A percentile compares a stretch with the other conserved stretches of the same genome.
phyloP scores from a whole-genome alignment of 2,329 filamentous ascomycete species.

The Nakataea oryzae region DNA sequence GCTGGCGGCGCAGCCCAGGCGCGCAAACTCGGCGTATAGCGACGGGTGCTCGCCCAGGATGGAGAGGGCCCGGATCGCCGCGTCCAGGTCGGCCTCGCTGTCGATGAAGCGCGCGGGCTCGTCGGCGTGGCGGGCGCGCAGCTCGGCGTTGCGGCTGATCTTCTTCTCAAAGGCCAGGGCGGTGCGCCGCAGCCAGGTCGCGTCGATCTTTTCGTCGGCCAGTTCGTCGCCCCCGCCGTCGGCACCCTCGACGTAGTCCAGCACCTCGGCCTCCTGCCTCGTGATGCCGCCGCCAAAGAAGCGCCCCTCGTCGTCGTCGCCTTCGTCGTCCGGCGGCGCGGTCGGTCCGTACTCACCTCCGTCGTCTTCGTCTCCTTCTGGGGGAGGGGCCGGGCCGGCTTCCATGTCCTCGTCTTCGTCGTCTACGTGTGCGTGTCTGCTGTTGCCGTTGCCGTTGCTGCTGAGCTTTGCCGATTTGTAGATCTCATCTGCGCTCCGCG shows the following conservation, averaged over 20 bases:
- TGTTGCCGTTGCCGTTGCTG: slow-evolving; percentile 29
- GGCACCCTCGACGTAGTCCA: slow-evolving; percentile 72
- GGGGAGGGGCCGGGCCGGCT: slow-evolving; percentile 37
- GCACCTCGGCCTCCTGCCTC: slow-evolving; percentile 65
- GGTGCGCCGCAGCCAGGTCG: slow-evolving; percentile 70
- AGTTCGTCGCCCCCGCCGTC: slow-evolving; percentile 32
- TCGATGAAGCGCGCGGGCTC: slow-evolving; percentile 77
- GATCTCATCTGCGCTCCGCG: slow-evolving; percentile 38
- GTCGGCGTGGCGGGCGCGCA: slow-evolving; percentile 74
- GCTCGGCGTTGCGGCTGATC: slow-evolving; percentile 82
- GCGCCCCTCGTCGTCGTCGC: slow-evolving; percentile 80
- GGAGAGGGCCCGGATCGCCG: slow-evolving; percentile 76
- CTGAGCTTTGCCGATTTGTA: slow-evolving; percentile 52
- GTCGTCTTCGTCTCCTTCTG: slow-evolving; percentile 35
- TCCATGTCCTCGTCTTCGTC: slow-evolving; percentile 33
- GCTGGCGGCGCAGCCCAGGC: slow-evolving; percentile 60
- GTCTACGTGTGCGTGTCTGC: slow-evolving; percentile 30
- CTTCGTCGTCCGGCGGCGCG: slow-evolving; percentile 32
- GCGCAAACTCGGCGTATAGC: slow-evolving; percentile 71
- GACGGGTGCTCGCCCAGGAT: slow-evolving; percentile 80
- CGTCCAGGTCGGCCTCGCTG: slow-evolving; percentile 80
- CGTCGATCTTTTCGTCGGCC: slow-evolving; percentile 64
- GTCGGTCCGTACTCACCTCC: slow-evolving; percentile 30
- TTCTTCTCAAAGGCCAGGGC: slow-evolving; percentile 80
- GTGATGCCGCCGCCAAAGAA: slow-evolving; percentile 94